Evolutionary conservation across 192 early-diverging fungal genomes (phyloP).

Genomic region (Podila horticola): DNA sequence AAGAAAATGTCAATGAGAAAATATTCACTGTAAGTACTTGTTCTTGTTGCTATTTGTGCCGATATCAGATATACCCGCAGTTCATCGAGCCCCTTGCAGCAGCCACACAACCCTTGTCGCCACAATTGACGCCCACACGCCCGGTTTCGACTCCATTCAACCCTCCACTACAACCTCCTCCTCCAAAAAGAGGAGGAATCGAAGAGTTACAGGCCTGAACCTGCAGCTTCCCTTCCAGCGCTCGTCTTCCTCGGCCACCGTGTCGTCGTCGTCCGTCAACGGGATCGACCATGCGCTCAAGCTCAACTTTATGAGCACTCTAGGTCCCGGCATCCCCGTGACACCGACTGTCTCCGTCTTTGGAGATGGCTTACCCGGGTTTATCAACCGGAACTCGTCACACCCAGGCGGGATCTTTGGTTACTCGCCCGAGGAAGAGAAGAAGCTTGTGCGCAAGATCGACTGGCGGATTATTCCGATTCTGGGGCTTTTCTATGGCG

Average conservation of each 20-base stretch:
- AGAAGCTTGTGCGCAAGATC: slow-evolving; percentile 49
- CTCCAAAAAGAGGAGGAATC: not conserved
- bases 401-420: slow-evolving; percentile 30
- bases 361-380: slow-evolving; percentile 24
- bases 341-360: slow-evolving; percentile 33
- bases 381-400: slow-evolving; percentile 11
- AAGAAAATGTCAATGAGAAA: not conserved
- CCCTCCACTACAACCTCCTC: not conserved
- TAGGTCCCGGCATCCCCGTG: slow-evolving; percentile 36
- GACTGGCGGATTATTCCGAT: slow-evolving; percentile 52
- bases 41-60: not conserved
- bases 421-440: slow-evolving; percentile 44
- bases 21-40: not conserved
- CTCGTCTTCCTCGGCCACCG: not conserved
- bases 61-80: not conserved
- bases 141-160: not conserved
- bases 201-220: not conserved
- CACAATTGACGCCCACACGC: not conserved
- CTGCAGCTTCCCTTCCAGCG: not conserved
- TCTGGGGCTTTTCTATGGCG: slow-evolving; percentile 41
- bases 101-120: slow-evolving; percentile 3
- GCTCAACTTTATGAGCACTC: slow-evolving; percentile 27
- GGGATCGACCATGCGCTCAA: slow-evolving; percentile 38
- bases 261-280: not conserved
- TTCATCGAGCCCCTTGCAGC: not conserved